A percentile compares a stretch with the other conserved stretches of the same genome.
Conservation (phyloP, 78 protist genomes). For the Dictyostelium intermedium region DNA sequence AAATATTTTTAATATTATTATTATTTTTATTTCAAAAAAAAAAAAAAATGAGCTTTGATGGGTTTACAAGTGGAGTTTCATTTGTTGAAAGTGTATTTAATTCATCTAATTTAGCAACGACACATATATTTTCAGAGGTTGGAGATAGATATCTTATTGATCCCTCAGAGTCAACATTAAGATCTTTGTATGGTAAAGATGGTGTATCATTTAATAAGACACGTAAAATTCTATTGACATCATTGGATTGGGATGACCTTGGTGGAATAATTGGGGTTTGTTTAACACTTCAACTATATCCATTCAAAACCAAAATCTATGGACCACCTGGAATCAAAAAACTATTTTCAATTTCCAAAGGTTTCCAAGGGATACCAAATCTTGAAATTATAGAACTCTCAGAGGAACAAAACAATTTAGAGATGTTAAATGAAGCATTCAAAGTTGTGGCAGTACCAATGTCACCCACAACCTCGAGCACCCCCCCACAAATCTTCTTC, state of each 20-base stretch:
- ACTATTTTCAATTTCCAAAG: neutral
- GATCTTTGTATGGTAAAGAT: neutral
- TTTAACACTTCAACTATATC: neutral
- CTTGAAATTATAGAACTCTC: neutral
- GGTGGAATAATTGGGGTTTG: conserved; percentile 51
- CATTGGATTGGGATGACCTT: conserved; percentile 16
- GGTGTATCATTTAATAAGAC: neutral
- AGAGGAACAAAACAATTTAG: neutral
- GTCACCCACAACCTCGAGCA: too few species aligned
- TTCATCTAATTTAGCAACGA: neutral
- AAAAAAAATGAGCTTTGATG: neutral
- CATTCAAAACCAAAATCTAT: neutral
- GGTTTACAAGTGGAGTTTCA: neutral
- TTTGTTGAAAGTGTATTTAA: neutral
- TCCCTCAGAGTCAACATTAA: neutral
- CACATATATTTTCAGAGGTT: neutral
- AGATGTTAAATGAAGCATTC: neutral
- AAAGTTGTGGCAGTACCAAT: neutral
- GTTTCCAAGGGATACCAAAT: neutral
- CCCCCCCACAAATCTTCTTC: too few species aligned
- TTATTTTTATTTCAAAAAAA: neutral
- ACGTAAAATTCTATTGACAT: neutral
- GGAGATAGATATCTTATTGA: neutral
- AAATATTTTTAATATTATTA: too few species aligned
- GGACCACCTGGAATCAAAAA: conserved; percentile 31